Percentiles rank a stretch among this genome's conserved stretches.
phyloP scores from a whole-genome alignment of 1,284 basidiomycete species.

The Papiliotrema fonsecae region DNA sequence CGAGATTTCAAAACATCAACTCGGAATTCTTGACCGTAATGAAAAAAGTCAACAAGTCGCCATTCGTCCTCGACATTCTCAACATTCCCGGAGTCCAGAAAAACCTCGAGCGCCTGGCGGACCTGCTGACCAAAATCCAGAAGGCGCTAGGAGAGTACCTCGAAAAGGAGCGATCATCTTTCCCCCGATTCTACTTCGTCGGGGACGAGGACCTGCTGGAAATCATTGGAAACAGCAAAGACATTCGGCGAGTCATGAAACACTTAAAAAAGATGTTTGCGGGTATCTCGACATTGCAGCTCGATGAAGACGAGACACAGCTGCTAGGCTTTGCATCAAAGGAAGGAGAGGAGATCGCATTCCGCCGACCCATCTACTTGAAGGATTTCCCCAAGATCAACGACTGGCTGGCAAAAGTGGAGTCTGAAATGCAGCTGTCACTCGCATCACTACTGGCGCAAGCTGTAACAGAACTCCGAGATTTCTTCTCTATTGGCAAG shows the following conservation, averaged over 20 bases:
- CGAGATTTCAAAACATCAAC: conserved; percentile 98
- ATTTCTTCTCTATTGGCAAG: conserved; percentile 59
- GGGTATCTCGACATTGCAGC: conserved; percentile 80
- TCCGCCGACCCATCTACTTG: conserved; percentile 75
- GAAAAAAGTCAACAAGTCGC: conserved; percentile 99
- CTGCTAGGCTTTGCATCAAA: conserved; percentile 75
- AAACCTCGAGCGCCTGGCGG: conserved; percentile 91
- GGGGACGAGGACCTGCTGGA: conserved; percentile 98
- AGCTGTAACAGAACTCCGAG: conserved; percentile 54
- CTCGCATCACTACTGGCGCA: conserved; percentile 55
- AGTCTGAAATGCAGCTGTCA: conserved; percentile 90
- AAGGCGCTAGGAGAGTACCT: conserved; percentile 99
- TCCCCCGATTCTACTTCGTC: conserved; percentile 99
- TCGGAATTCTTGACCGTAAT: conserved; percentile 96
- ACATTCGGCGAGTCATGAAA: conserved; percentile 94
- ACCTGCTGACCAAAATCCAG: conserved; percentile 95
- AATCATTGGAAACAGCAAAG: conserved; percentile 99
- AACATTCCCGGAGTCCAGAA: conserved; percentile 96
- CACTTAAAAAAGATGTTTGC: conserved; percentile 99
- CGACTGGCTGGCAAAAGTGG: conserved; percentile 92
- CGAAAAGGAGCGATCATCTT: conserved; percentile 92
- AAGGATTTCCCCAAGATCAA: conserved; percentile 97
- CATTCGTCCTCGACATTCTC: conserved; percentile 94
- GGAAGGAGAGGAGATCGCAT: conserved; percentile 88
- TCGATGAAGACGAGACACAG: conserved; percentile 84